Conservation (phyloP, 164 flowering plant genomes). For the Annona cherimola region DNA sequence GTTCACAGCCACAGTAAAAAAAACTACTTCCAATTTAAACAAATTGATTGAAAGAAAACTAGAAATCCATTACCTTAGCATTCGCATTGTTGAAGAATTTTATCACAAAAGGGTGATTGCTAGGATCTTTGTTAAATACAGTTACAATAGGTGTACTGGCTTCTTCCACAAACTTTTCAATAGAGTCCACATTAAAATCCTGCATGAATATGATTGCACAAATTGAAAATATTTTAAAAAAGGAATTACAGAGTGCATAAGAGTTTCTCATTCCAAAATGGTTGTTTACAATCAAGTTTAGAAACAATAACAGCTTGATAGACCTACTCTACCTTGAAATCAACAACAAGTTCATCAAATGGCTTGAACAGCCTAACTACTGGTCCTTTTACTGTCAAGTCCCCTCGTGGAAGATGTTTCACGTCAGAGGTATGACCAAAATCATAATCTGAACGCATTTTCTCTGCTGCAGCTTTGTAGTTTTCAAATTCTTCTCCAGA, state of each 20-base stretch:
- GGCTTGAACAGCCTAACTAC: constrained; percentile 78
- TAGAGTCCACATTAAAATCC: constrained; percentile 63
- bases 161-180: constrained; percentile 68
- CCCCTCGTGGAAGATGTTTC: constrained; percentile 79
- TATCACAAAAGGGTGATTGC: constrained; percentile 60
- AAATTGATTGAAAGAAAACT: neutral
- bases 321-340: constrained; percentile 53
- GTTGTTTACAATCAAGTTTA: neutral
- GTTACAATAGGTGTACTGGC: constrained; percentile 66
- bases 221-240: neutral
- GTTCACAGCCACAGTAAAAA: neutral
- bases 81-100: constrained; percentile 60
- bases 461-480: constrained; percentile 57
- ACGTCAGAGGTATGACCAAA: constrained; percentile 83
- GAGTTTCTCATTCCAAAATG: neutral
- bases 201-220: constrained; percentile 17
- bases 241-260: neutral
- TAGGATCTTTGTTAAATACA: constrained; percentile 56
- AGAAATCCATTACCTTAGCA: constrained; percentile 50
- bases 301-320: neutral
- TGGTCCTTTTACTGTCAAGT: constrained; percentile 59
- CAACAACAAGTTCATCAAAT: constrained; percentile 86
- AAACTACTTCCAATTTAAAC: too few relatives aligned
- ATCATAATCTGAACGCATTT: constrained; percentile 75
- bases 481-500: constrained; percentile 80